Evolutionary conservation across 169 alveolate genomes (phyloP), one percentile per base, ranked within the genome.

Genomic region (Cystoisospora suis): DNA sequence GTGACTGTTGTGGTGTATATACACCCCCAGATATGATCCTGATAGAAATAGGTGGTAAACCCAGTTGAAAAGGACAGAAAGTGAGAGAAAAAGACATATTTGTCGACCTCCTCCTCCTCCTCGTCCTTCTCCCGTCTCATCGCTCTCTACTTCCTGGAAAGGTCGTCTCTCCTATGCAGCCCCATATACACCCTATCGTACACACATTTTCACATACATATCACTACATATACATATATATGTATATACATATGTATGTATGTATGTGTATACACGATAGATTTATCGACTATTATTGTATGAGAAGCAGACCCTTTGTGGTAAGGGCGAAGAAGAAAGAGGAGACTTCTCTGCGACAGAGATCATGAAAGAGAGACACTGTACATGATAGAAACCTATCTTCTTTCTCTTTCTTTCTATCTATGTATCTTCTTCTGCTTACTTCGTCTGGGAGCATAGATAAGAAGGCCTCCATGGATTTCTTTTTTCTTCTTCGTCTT

Each of bases 361-460:
- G 65, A 53, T 20, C n/a, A 53, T 9, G 65, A 53, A 20, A 53
- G 20, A 53, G 20, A 15, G 65, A 53, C n/a, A 53, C 9, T 9
- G 65, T 53, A 9, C 65, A 20, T 15, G n/a, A 20, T 9, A 53
- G 65, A 53, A 20, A 53, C n/a, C n/a, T 53, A 3, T 58, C 29
- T 9, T 58, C 72, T 58, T 9, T 58, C 29, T 58, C 29, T 34
- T 7, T 9, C 15, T 29, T 58, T n/a, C n/a, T n/a, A n/a, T n/a
- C n/a, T n/a, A n/a, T n/a, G n/a, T n/a, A n/a, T n/a, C n/a, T 34
- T 3, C 72, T 58, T 3, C 29, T 34, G 23, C 72, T 58, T 58
- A 65, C 77, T n/a, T 12, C 77, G 77, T n/a, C 77, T 12, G 45
- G 77, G 77, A 23, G 77, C 77, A 44, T 65, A 65, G 44, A 65